A percentile compares a stretch with the other conserved stretches of the same genome.
Evolutionary conservation across 495 filamentous ascomycete species (phyloP).

Genomic region (Sabuloglossum arenarium): DNA sequence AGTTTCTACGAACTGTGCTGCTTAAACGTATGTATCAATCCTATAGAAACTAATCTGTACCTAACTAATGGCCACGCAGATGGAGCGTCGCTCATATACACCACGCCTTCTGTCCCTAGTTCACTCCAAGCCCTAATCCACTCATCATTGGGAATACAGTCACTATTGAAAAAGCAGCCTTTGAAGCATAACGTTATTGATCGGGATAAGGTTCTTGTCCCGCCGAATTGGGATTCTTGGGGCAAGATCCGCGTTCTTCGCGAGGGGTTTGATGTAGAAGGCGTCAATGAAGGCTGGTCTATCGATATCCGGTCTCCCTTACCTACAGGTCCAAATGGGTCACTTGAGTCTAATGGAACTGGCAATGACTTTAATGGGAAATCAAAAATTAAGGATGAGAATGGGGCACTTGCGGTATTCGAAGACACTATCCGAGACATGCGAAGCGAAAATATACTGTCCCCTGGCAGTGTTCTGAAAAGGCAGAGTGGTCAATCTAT

Average conservation of each 20-base stretch:
- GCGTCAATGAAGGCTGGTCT: constrained; percentile 63
- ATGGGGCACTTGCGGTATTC: not conserved
- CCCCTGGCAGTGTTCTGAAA: not conserved
- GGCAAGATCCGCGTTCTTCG: constrained; percentile 84
- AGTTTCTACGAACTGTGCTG: constrained; percentile 69
- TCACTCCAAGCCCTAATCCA: constrained; percentile 68
- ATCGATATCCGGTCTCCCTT: constrained; percentile 44
- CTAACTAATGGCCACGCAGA: constrained; percentile 27
- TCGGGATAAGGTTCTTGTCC: constrained; percentile 81
- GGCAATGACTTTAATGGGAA: not conserved
- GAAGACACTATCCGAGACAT: constrained; percentile 4
- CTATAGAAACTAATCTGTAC: not conserved
- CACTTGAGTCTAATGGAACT: not conserved
- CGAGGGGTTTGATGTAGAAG: constrained; percentile 89
- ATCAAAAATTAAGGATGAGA: not conserved
- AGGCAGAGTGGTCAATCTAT: constrained; percentile 15
- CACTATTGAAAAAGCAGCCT: constrained; percentile 59
- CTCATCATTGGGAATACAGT: constrained; percentile 74
- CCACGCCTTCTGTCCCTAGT: constrained; percentile 56
- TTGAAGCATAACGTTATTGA: constrained; percentile 93
- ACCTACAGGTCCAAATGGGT: constrained; percentile 13
- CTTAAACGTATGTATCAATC: constrained; percentile 44
- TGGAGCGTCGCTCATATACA: constrained; percentile 80
- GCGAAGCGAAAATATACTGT: not conserved
- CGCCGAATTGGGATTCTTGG: constrained; percentile 97